Conservation (phyloP, 2,329 filamentous ascomycete genomes). For the Botrytis fragariae region DNA sequence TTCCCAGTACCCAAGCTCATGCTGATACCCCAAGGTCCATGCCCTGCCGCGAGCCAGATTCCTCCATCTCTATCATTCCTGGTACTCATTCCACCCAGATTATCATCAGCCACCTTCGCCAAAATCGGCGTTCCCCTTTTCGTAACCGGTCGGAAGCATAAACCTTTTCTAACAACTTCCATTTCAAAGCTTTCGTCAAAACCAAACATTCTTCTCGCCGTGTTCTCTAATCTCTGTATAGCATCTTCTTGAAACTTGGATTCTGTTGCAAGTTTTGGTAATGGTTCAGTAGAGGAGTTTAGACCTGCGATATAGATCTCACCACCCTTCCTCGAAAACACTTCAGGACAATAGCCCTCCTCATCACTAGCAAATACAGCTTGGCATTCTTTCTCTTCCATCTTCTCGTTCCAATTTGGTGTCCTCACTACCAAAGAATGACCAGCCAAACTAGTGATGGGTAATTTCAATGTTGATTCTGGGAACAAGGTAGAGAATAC, state of each 20-base stretch:
- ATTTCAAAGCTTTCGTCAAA: constrained; percentile 49
- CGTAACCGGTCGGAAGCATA: constrained; percentile 74
- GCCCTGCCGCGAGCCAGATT: constrained; percentile 68
- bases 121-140: constrained; percentile 63
- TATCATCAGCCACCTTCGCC: constrained; percentile 52
- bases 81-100: constrained; percentile 50
- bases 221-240: constrained; percentile 49
- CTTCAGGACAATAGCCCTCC: constrained; percentile 63
- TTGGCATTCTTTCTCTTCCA: constrained; percentile 55
- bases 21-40: constrained; percentile 74
- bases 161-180: constrained; percentile 59
- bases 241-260: constrained; percentile 47
- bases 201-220: constrained; percentile 50
- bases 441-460: constrained; percentile 63
- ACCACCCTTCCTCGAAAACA: constrained; percentile 64
- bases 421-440: constrained; percentile 68
- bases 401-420: constrained; percentile 47
- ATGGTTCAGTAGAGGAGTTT: constrained; percentile 57
- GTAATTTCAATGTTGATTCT: constrained; percentile 49
- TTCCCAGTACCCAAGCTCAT: constrained; percentile 65
- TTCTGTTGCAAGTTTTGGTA: constrained; percentile 57
- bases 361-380: constrained; percentile 58
- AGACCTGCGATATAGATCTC: constrained; percentile 73
- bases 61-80: constrained; percentile 50
- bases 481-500: constrained; percentile 68